Conservation (phyloP, 805 yeast species). For the Starmerella vaccinii region DNA sequence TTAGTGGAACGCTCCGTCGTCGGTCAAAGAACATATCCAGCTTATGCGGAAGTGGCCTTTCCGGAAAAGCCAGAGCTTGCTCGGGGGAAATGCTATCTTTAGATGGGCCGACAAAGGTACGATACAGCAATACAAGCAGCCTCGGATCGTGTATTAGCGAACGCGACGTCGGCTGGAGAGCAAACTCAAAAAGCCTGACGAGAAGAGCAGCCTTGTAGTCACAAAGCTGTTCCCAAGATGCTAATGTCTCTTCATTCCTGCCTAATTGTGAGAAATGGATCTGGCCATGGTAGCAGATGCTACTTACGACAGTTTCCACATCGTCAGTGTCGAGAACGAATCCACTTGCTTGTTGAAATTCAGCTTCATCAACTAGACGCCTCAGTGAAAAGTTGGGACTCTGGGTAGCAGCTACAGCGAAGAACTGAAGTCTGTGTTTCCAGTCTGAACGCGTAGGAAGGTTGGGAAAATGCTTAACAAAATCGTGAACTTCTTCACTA, state of each 20-base stretch:
- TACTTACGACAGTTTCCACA: slow-evolving; percentile 24
- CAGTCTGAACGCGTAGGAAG: slow-evolving; percentile 25
- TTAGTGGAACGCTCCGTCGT: slow-evolving; percentile 9
- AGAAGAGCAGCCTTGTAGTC: slow-evolving; percentile 23
- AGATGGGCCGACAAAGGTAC: slow-evolving; percentile 24
- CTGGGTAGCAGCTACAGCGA: slow-evolving; percentile 21
- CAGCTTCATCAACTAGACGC: slow-evolving; percentile 24
- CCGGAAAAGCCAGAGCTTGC: slow-evolving; percentile 24
- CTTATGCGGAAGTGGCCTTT: neutral
- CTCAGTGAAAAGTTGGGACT: slow-evolving; percentile 23
- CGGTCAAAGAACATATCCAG: slow-evolving; percentile 15
- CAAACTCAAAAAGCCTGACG: slow-evolving; percentile 22
- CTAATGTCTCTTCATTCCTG: slow-evolving; percentile 10
- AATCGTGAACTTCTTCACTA: slow-evolving; percentile 21
- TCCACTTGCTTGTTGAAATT: slow-evolving; percentile 30
- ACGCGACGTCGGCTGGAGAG: slow-evolving; percentile 23
- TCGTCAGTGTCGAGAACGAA: slow-evolving; percentile 26
- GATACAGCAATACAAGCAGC: slow-evolving; percentile 24
- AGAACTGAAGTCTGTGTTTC: slow-evolving; percentile 27
- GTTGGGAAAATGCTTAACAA: slow-evolving; percentile 22
- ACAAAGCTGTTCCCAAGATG: slow-evolving; percentile 24
- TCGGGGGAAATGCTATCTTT: slow-evolving; percentile 18
- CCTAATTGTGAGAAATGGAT: slow-evolving; percentile 18
- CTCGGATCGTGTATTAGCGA: slow-evolving; percentile 22
- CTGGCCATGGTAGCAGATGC: slow-evolving; percentile 27